Percentiles rank a stretch among this genome's conserved stretches.
Conservation (phyloP, 192 early-diverging fungal species). For the Thamnidium elegans region DNA sequence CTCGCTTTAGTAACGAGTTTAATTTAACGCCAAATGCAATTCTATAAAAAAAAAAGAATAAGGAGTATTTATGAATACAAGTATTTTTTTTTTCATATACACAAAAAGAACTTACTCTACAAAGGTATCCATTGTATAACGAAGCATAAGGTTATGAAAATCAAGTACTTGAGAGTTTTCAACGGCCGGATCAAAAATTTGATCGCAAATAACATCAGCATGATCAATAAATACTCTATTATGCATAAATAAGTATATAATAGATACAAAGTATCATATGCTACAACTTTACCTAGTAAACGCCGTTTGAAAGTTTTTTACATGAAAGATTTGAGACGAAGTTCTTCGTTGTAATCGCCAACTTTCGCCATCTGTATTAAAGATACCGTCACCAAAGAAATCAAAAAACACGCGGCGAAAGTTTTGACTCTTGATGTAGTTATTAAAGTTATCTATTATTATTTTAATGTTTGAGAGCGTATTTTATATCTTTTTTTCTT, state of each 20-base stretch:
- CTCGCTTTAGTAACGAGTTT: constrained; percentile 36
- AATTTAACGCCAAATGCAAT: constrained; percentile 48
- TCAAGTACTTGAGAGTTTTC: constrained; percentile 36
- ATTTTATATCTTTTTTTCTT: not conserved
- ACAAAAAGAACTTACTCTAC: too few species aligned
- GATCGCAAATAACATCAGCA: constrained; percentile 16
- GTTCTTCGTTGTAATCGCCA: constrained; percentile 58
- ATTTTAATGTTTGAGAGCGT: not conserved
- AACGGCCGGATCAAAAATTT: constrained; percentile 28
- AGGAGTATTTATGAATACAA: too few species aligned
- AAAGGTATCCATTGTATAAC: too few species aligned
- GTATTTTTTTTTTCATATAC: too few species aligned
- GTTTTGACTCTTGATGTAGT: constrained; percentile 34
- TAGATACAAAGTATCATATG: not conserved
- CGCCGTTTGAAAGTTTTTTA: constrained; percentile 24
- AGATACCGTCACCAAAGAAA: constrained; percentile 63
- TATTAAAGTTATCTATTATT: constrained; percentile 22
- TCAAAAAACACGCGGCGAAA: constrained; percentile 41
- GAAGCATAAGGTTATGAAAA: constrained; percentile 25
- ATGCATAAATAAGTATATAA: not conserved
- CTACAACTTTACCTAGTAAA: constrained; percentile 21
- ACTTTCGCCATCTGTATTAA: constrained; percentile 56
- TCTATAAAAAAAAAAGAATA: constrained; percentile 11
- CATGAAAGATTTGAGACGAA: constrained; percentile 18
- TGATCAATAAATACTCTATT: constrained; percentile 35